Percentiles rank a stretch among this genome's conserved stretches.
phyloP scores from a whole-genome alignment of 495 filamentous ascomycete species.

The Aspergillus hancockii region DNA sequence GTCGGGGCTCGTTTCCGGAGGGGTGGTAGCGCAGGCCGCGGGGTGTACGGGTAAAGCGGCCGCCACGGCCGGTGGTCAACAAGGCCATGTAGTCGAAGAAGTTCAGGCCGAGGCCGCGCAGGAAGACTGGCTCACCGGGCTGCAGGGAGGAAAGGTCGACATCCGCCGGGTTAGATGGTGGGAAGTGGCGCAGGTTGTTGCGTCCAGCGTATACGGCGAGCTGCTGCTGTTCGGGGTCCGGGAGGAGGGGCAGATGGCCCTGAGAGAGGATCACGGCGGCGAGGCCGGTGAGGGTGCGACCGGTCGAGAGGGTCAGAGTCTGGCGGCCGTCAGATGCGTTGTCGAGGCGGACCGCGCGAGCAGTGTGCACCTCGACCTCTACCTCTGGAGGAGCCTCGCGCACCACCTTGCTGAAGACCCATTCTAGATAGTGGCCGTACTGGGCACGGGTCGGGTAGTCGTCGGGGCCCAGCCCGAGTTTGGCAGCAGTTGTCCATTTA shows the following conservation, averaged over 20 bases:
- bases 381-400: slow-evolving; percentile 5
- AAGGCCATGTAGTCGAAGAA: slow-evolving; percentile 12
- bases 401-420: slow-evolving; percentile 5
- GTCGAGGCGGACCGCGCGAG: slow-evolving; percentile 5
- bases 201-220: slow-evolving; percentile 1
- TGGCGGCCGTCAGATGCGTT: slow-evolving; percentile 8
- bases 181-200: slow-evolving; percentile 1
- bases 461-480: slow-evolving; percentile 7
- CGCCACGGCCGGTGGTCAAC: slow-evolving; percentile 7
- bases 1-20: slow-evolving; percentile 21
- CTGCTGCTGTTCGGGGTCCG: not conserved
- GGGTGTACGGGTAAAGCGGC: slow-evolving; percentile 4
- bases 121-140: slow-evolving; percentile 6
- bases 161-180: slow-evolving; percentile 8
- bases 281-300: slow-evolving; percentile 15
- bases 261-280: slow-evolving; percentile 24
- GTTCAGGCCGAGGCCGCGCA: slow-evolving; percentile 11
- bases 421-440: slow-evolving; percentile 9
- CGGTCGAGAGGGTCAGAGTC: slow-evolving; percentile 18
- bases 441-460: slow-evolving; percentile 9
- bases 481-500: slow-evolving; percentile 1
- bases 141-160: slow-evolving; percentile 7
- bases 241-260: slow-evolving; percentile 20
- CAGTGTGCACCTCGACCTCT: slow-evolving; percentile 1
- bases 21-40: slow-evolving; percentile 9